Conservation (phyloP, 148 eudicot species). For the Rhododendron mucronatum region DNA sequence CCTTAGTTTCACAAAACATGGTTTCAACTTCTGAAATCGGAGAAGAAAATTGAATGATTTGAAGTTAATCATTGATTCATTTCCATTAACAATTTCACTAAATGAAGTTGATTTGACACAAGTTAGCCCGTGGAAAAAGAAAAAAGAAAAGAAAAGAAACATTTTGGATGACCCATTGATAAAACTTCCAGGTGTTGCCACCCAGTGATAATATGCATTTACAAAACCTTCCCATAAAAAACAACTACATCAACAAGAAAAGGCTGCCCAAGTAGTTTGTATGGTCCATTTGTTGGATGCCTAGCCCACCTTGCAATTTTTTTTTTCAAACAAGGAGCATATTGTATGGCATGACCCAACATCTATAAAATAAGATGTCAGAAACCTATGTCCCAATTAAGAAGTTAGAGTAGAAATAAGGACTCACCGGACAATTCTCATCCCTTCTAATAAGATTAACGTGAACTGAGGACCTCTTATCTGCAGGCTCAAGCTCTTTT, state of each 20-base stretch:
- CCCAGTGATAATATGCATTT: background rate
- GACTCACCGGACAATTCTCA: conserved; percentile 53
- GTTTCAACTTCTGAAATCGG: background rate
- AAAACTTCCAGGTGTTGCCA: background rate
- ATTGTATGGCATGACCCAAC: background rate
- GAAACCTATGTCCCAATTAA: background rate
- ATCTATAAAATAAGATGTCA: background rate
- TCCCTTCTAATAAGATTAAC: conserved; percentile 55
- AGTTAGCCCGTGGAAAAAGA: background rate
- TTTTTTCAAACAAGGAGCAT: background rate
- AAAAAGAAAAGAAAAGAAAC: background rate
- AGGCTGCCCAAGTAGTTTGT: background rate
- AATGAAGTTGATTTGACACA: background rate
- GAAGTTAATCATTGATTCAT: background rate
- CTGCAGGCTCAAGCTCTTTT: conserved; percentile 59
- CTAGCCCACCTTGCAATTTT: background rate
- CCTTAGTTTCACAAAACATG: background rate
- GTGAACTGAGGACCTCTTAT: conserved; percentile 46
- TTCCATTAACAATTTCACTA: background rate
- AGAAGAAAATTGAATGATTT: background rate
- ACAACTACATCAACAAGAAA: conserved; percentile 1
- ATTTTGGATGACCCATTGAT: background rate
- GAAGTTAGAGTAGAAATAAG: background rate
- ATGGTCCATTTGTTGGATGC: background rate
- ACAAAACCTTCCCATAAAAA: background rate